A percentile compares a stretch with the other conserved stretches of the same genome.
Evolutionary conservation across 164 flowering plant species (phyloP).

Genomic region (Berberis vulgaris): DNA sequence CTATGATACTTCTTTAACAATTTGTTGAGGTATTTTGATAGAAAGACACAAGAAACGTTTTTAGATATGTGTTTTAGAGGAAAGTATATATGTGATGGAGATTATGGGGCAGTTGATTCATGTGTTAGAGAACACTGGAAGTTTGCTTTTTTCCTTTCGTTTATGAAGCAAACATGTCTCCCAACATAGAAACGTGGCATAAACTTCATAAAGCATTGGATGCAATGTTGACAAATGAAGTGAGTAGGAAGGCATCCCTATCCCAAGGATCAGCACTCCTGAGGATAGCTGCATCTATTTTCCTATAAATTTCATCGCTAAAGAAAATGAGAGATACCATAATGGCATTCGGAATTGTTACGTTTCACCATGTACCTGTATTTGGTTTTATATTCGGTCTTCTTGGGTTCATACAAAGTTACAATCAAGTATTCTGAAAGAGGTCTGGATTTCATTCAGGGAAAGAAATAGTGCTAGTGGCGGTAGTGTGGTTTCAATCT

Average conservation of each 20-base stretch:
- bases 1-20: no score
- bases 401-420: conserved; percentile 33
- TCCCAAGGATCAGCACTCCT: conserved; percentile 90
- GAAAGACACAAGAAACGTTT: no score
- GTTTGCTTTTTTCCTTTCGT: conserved; percentile 86
- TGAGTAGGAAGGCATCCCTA: conserved; percentile 63
- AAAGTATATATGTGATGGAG: no score
- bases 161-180: conserved; percentile 38
- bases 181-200: conserved; percentile 53
- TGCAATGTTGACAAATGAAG: conserved; percentile 80
- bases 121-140: conserved; percentile 71
- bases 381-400: conserved; percentile 84
- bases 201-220: conserved; percentile 46
- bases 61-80: no score
- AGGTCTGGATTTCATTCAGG: no score
- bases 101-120: conserved; percentile 22
- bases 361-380: conserved; percentile 85
- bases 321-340: conserved; percentile 53
- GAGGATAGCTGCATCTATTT: conserved; percentile 72
- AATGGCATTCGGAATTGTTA: conserved; percentile 26
- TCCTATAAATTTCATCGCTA: conserved; percentile 49
- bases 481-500: no score
- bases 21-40: no score
- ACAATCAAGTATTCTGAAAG: no score
- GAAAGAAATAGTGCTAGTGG: no score